Base-by-base conservation (phyloP, 2,329 filamentous ascomycete genomes). In the Pseudogymnoascus sp. region DNA sequence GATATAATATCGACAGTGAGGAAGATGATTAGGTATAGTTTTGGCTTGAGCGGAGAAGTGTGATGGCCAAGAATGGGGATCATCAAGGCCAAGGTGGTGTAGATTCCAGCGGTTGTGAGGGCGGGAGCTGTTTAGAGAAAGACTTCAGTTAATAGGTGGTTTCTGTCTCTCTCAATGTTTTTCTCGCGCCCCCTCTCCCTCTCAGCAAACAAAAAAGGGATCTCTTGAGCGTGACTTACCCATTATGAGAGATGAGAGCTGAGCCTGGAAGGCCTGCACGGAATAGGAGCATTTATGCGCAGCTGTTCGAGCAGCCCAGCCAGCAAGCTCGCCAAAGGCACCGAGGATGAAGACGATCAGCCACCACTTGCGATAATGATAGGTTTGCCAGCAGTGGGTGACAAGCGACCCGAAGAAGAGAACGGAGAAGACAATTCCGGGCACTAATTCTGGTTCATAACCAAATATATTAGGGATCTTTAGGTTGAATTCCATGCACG, bases 41-140 rank as follows among this genome's bases (percentile, higher is more conserved):
- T 72, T 15, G 82, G 79, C 1, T 72, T 73, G 61, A 85, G 64
- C 64, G 80, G 80, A 12, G 81, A 83, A 60, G 81, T 74, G 36
- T 67, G 48, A 9, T 79, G 76, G 72, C 75, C 76, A 64, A 84
- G 74, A 48, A 77, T 72, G 33, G 81, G 74, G 64, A 79, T 77
- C 66, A 83, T 72, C 74, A 85, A 82, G 72, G 84, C 84, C 64
- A 87, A 80, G 4, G 82, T 85, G 21, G 87, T 78, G 75, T 87
- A 87, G 72, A 86, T 79, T 69, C 79, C 79, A 66, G 83, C 81
- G 74, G 82, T 84, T 73, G 84, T 77, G 62, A 86, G 78, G 37
- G 83, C 62, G 6, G 67, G 67, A 25, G 67, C 65, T 67, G 37
- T 29, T 18, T n/a, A 25, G 18, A 36, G 45, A 37, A 63, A 55